Evolutionary conservation across 306 rosid genomes (phyloP), one percentile per base, ranked within the genome.

Genomic region (Comarum palustre): DNA sequence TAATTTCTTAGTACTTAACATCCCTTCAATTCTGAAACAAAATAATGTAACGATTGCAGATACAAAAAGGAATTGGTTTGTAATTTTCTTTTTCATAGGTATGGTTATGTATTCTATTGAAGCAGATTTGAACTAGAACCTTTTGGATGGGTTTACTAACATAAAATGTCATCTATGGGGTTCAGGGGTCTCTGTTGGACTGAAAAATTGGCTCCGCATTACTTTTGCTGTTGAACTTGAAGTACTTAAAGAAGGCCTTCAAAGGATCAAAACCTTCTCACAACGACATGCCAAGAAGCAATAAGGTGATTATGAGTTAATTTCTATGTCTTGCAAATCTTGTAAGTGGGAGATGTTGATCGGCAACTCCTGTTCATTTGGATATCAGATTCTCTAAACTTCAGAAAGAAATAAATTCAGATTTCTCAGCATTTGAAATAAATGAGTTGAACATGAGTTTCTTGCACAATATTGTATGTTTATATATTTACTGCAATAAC

Each of bases 151-250:
- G 64, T n/a, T 38, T 38, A 13, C 38, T n/a, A 4, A 22, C 6
- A 34, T 14, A 20, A 6, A 42, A 6, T 39, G 20, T 22, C 20
- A 25, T 62, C 11, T 41, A 29, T 31, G 47, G 39, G 11, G 29
- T 55, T 77, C 77, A 87, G 92, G 96, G 11, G 83, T 84, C 41
- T 62, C 84, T 12, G 90, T 87, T 63, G 92, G 92, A 73, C 68
- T 85, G 47, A 82, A 83, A 79, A 85, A 86, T 72, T 87, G 90
- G 87, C 62, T 90, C 66, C 83, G 90, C 65, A 57, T 90, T 75
- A 80, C 83, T 66, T 73, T 70, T 70, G 89, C 82, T 17, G 78
- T 74, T 16, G 85, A 84, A 13, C 76, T 38, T 77, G 63, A 82
- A 19, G 69, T 68, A 25, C 81, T 90, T 75, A 79, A 82, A 72